Base-by-base conservation (phyloP, 805 yeast species). In the Suhomyces vadensis region DNA sequence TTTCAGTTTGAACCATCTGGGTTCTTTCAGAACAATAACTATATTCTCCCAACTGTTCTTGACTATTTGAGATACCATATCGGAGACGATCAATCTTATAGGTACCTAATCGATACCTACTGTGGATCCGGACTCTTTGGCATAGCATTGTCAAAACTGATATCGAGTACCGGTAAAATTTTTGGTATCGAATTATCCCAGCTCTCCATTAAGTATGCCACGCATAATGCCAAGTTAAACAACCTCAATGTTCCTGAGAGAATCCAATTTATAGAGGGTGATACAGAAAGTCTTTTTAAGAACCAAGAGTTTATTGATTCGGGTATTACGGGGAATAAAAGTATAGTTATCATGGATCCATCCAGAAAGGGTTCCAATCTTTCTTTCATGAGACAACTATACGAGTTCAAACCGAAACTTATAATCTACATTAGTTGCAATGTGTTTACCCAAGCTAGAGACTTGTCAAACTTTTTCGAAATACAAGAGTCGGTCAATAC, bases 81-180 rank as follows among this genome's bases (percentile, higher is more conserved):
- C 7, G 31, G 41, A 1, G 5, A 14, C 2, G 41, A 42, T 4
- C 37, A 44, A 23, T 23, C 38, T 5, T 57, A 49, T 42, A 60
- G 59, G 26, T 57, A 64, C 43, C 51, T 73, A 23, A 57, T 73
- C 5, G 78, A 73, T 45, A 61, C 76, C 2, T 73, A 73, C 51
- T 73, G 78, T 52, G 78, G 78, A 6, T 64, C 72, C 5, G 78
- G 78, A 3, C 68, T 73, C 48, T 67, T 73, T 48, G 74, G 75
- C 0, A 69, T 73, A 9, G 54, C 66, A 2, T 56, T 71, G 22
- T 56, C 70, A 0, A 52, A 61, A 9, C 53, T 48, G 6, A 49
- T 67, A 7, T 55, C 61, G 1, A 52, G 58, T 1, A 54, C 52
- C 7, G 73, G 71, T 0, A 65, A 69, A 42, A 63, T 72, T 0